Evolutionary conservation across 495 filamentous ascomycete species (phyloP).

Genomic region (Parmelia sp.): DNA sequence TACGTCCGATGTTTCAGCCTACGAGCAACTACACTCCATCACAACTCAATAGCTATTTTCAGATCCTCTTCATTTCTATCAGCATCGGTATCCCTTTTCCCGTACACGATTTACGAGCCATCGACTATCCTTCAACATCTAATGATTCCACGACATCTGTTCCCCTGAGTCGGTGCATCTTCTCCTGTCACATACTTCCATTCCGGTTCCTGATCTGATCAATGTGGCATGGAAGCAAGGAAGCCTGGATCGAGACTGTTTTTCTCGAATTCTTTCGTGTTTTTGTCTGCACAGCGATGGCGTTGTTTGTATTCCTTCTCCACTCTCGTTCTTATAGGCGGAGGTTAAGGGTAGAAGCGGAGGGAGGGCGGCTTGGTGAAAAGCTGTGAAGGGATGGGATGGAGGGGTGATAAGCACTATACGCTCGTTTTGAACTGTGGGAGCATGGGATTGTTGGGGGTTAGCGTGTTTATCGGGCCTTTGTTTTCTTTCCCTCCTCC

Average conservation of each 20-base stretch:
- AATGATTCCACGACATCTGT: slow-evolving; percentile 2
- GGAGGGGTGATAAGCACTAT: neutral
- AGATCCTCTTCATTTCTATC: neutral
- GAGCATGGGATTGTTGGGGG: neutral
- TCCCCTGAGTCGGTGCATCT: too few relatives aligned
- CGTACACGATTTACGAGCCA: neutral
- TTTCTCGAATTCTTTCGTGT: neutral
- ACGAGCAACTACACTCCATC: neutral
- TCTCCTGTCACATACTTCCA: slow-evolving; percentile 7
- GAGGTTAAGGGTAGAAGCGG: neutral
- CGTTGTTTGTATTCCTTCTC: neutral
- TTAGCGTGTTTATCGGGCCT: neutral
- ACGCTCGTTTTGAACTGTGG: neutral
- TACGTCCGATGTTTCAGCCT: neutral
- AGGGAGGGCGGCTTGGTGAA: neutral
- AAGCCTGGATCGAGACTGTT: neutral
- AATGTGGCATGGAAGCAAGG: neutral
- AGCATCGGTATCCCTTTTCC: neutral
- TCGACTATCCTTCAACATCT: neutral
- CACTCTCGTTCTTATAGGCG: neutral
- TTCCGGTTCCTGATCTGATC: slow-evolving; percentile 7
- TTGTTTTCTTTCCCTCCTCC: neutral
- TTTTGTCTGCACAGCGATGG: slow-evolving; percentile 2
- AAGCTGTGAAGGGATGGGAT: neutral
- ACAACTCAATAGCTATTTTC: neutral